Percentiles rank a stretch among this genome's conserved stretches.
Evolutionary conservation across 805 yeast genomes (phyloP).

Genomic region (Osmozyma mogii): DNA sequence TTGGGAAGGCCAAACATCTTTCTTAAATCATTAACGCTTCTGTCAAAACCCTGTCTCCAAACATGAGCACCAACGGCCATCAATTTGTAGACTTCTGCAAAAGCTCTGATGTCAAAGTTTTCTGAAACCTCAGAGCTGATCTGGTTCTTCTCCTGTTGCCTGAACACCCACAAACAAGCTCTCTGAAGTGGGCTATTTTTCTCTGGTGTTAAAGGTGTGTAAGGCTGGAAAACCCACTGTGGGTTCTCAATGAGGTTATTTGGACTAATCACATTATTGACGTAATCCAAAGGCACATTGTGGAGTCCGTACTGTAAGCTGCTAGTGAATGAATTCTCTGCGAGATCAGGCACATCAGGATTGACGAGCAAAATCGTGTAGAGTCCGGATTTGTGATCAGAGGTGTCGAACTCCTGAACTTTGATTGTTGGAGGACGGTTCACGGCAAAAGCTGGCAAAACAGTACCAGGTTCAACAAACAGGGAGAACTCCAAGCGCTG

Average conservation of each 20-base stretch:
- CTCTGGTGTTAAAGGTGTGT: slow-evolving; percentile 82
- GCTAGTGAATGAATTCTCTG: slow-evolving; percentile 59
- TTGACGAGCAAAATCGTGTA: slow-evolving; percentile 80
- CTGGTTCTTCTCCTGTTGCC: slow-evolving; percentile 40
- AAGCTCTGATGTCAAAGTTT: slow-evolving; percentile 64
- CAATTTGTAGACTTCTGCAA: slow-evolving; percentile 47
- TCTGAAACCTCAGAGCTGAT: slow-evolving; percentile 26
- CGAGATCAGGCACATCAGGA: slow-evolving; percentile 83
- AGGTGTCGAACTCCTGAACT: slow-evolving; percentile 60
- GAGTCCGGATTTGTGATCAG: slow-evolving; percentile 35
- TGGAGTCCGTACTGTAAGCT: slow-evolving; percentile 70
- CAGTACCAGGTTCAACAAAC: slow-evolving; percentile 74
- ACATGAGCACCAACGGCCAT: slow-evolving; percentile 86
- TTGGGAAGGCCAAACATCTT: slow-evolving; percentile 60
- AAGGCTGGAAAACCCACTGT: slow-evolving; percentile 38
- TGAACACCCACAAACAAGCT: slow-evolving; percentile 82
- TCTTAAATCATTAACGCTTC: slow-evolving; percentile 62
- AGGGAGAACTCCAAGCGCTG: slow-evolving; percentile 43
- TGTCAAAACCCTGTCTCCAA: slow-evolving; percentile 83
- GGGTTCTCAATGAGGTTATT: slow-evolving; percentile 31
- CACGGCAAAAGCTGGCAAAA: slow-evolving; percentile 68
- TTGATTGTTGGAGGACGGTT: slow-evolving; percentile 68
- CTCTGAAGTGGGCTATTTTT: slow-evolving; percentile 80
- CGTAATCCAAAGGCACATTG: slow-evolving; percentile 54
- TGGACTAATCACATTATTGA: slow-evolving; percentile 48